Base-by-base conservation (phyloP, 2,329 filamentous ascomycete species). In the Neofusicoccum parvum region DNA sequence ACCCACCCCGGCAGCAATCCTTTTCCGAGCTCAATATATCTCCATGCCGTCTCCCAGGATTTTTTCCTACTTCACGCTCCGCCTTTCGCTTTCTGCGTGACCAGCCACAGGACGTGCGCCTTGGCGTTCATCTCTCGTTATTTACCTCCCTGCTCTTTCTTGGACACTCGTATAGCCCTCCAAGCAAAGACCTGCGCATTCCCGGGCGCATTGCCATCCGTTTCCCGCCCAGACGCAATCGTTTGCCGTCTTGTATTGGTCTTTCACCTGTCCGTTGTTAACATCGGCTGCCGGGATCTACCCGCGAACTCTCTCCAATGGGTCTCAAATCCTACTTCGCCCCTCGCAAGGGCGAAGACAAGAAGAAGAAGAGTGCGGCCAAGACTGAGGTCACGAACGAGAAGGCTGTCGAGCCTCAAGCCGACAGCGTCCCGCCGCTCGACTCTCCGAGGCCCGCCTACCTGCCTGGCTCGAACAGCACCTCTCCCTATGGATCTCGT, bases 401-500 rank as follows among this genome's bases (percentile, higher is more conserved):
- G 45, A 65, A 65, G 53, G 14, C 56, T 10, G 41, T 17, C 32
- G 56, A 60, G 34, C 2, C 43, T 15, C 32, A 27, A 20, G 6
- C 43, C 36, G 51, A 48, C 43, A 34, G 39, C 51, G 15, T 65
- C 34, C 51, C 63, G 7, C 51, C 43, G 9, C 51, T 56, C 43
- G 56, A 60, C 11, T 60, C 56, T 20, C 56, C 56, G 6, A 46
- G 32, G 1, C 56, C 56, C 48, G 56, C 51, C 34, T 56, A 65
- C 37, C 17, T 58, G 17, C 27, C 56, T 5, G 56, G 56, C 6
- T 59, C 63, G 3, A 58, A 34, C 43, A 34, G 51, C 34, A 49
- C 63, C 15, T 56, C 51, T 49, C 63, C 64, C 39, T 54, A 60
- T 62, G 64, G 64, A 50, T 65, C 64, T 45, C 64, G 64, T 14